Conservation (phyloP, 805 yeast genomes). For the Cyberlindnera amylophila region DNA sequence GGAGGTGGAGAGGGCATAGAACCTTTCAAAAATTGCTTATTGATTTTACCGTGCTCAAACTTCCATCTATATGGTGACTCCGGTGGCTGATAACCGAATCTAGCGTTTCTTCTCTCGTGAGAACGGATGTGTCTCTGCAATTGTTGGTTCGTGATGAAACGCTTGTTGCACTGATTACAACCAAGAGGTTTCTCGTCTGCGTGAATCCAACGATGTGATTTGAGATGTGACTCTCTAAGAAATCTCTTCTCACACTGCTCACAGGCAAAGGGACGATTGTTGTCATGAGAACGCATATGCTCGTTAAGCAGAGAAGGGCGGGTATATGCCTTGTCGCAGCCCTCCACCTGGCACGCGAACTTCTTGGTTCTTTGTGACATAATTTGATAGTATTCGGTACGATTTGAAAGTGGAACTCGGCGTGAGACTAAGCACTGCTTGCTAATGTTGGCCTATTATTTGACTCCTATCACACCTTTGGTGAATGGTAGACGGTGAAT, state of each 20-base stretch:
- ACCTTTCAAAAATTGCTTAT: neutral
- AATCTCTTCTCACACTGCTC: conserved; percentile 56
- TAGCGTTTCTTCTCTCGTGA: conserved; percentile 31
- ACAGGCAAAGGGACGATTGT: conserved; percentile 72
- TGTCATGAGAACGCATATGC: conserved; percentile 69
- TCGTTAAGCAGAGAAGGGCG: conserved; percentile 56
- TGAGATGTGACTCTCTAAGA: conserved; percentile 69
- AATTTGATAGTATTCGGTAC: too few relatives aligned
- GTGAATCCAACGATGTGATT: conserved; percentile 77
- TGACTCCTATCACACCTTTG: too few relatives aligned
- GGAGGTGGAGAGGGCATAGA: neutral
- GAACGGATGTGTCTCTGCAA: conserved; percentile 56
- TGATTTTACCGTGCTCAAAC: neutral
- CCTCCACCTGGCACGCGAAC: conserved; percentile 41
- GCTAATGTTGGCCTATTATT: too few relatives aligned
- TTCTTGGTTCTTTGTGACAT: conserved; percentile 31
- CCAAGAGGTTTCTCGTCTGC: conserved; percentile 49
- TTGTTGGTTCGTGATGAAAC: conserved; percentile 57
- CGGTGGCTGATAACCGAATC: neutral
- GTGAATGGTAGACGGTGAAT: too few relatives aligned
- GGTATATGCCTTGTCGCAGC: conserved; percentile 50
- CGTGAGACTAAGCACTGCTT: too few relatives aligned
- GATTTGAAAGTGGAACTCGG: too few relatives aligned
- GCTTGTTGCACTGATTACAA: conserved; percentile 55
- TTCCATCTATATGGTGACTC: neutral